phyloP scores from a whole-genome alignment of 2,329 filamentous ascomycete genomes.

The Sarocladiaceae sp. region DNA sequence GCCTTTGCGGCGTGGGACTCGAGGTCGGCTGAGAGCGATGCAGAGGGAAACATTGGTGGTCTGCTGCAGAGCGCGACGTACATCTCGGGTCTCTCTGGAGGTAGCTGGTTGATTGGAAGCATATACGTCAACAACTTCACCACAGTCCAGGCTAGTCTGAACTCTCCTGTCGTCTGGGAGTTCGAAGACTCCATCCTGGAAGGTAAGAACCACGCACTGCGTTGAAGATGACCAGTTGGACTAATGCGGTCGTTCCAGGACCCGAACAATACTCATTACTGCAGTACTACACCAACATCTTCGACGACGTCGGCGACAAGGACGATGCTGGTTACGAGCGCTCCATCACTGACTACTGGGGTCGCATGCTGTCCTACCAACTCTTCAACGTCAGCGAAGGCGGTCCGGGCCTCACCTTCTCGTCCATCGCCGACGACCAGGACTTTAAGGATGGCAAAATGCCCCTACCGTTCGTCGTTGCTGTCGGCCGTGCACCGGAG shows the following conservation, averaged over 20 bases:
- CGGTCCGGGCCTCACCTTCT: conserved; percentile 75
- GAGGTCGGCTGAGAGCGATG: conserved; percentile 49
- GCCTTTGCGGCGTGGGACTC: conserved; percentile 75
- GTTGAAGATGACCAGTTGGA: too few species aligned
- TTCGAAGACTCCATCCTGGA: conserved; percentile 37
- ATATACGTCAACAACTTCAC: conserved; percentile 83
- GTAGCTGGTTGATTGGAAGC: conserved; percentile 80
- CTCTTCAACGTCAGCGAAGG: conserved; percentile 73
- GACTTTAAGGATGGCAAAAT: conserved; percentile 36
- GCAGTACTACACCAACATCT: conserved; percentile 34
- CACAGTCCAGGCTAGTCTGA: conserved; percentile 40
- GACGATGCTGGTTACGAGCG: conserved; percentile 41
- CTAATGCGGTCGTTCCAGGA: too few species aligned
- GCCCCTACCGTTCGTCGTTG: conserved; percentile 47
- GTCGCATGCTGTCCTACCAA: conserved; percentile 80
- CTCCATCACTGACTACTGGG: conserved; percentile 87
- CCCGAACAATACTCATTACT: conserved; percentile 31
- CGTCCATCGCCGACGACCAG: conserved; percentile 52
- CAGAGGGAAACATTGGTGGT: conserved; percentile 68
- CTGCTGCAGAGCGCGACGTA: conserved; percentile 80
- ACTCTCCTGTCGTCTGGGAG: conserved; percentile 34
- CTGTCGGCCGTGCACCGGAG: conserved; percentile 42
- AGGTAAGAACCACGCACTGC: conserved; percentile 21
- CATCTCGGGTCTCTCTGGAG: conserved; percentile 74
- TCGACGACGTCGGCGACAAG: conserved; percentile 31